These are phyloP conservation scores for Neobulgaria alba DNA, from an alignment of 2,329 filamentous ascomycete genomes.

Conservation along the genomic window DNA sequence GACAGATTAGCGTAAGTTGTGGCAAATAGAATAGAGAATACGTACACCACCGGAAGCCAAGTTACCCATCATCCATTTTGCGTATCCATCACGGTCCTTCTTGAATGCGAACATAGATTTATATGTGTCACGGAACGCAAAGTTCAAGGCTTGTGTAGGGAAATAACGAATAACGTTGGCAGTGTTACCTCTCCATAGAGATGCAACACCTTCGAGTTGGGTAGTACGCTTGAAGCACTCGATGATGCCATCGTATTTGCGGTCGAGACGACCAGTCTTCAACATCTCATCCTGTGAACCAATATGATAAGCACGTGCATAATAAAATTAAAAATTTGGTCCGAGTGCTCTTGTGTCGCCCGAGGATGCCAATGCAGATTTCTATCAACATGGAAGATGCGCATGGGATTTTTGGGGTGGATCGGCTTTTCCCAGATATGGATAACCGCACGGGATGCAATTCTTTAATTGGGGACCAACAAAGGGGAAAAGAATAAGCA, in stretches of 20 bases:
- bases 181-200: slow-evolving; percentile 99
- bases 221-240: slow-evolving; percentile 96
- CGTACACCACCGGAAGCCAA: slow-evolving; percentile 98
- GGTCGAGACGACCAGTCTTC: slow-evolving; percentile 95
- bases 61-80: slow-evolving; percentile 99
- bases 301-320: slow-evolving; percentile 9
- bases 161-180: slow-evolving; percentile 99
- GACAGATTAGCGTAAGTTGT: slow-evolving; percentile 8
- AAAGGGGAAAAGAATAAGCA: slow-evolving; percentile 1
- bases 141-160: slow-evolving; percentile 99
- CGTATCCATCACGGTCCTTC: slow-evolving; percentile 98
- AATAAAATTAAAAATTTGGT: too few species aligned
- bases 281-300: slow-evolving; percentile 91
- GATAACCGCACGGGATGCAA: slow-evolving; percentile 9
- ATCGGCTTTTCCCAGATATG: slow-evolving; percentile 16
- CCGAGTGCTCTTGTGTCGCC: too few species aligned
- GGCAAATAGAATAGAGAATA: slow-evolving; percentile 27
- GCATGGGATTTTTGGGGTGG: neutral
- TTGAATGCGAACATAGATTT: slow-evolving; percentile 99
- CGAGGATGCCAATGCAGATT: neutral
- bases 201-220: slow-evolving; percentile 84
- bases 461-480: slow-evolving; percentile 1
- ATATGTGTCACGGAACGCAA: slow-evolving; percentile 99
- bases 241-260: slow-evolving; percentile 85
- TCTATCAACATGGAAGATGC: neutral